Conservation (phyloP, 805 yeast species). For the Lipomyces kockii region DNA sequence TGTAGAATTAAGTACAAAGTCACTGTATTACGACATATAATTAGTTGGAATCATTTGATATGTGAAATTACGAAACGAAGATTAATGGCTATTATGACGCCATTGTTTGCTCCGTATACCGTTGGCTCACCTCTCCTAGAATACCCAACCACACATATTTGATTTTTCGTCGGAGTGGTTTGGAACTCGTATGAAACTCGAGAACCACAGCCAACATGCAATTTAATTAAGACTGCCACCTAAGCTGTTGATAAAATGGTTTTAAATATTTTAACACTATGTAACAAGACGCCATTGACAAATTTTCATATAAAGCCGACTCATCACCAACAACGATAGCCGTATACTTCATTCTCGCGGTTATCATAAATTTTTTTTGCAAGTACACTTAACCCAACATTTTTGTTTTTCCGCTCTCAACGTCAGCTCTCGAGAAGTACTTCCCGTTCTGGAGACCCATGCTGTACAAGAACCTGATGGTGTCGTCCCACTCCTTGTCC, state of each 20-base stretch:
- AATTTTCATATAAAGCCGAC: background rate
- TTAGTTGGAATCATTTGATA: too few relatives aligned
- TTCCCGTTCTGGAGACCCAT: slow-evolving; percentile 47
- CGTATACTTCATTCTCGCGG: background rate
- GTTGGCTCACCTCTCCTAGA: too few relatives aligned
- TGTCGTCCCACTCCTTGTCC: slow-evolving; percentile 51
- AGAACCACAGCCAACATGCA: too few relatives aligned
- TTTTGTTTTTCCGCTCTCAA: slow-evolving; percentile 17
- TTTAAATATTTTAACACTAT: background rate
- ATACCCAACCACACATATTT: too few relatives aligned
- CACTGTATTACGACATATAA: too few relatives aligned
- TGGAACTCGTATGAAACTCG: too few relatives aligned
- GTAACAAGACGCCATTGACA: background rate
- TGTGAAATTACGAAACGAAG: too few relatives aligned
- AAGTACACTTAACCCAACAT: background rate
- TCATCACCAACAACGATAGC: background rate
- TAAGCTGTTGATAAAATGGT: background rate
- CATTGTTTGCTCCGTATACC: too few relatives aligned
- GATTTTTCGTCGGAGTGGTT: too few relatives aligned
- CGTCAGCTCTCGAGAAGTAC: slow-evolving; percentile 24
- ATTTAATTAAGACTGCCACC: too few relatives aligned
- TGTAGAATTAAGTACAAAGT: too few relatives aligned
- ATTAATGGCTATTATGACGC: too few relatives aligned
- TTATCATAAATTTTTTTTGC: background rate
- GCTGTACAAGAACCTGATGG: slow-evolving; percentile 46